These are phyloP conservation scores for Chenopodium formosanum DNA, from an alignment of 148 eudicot genomes.

Conservation along the genomic window DNA sequence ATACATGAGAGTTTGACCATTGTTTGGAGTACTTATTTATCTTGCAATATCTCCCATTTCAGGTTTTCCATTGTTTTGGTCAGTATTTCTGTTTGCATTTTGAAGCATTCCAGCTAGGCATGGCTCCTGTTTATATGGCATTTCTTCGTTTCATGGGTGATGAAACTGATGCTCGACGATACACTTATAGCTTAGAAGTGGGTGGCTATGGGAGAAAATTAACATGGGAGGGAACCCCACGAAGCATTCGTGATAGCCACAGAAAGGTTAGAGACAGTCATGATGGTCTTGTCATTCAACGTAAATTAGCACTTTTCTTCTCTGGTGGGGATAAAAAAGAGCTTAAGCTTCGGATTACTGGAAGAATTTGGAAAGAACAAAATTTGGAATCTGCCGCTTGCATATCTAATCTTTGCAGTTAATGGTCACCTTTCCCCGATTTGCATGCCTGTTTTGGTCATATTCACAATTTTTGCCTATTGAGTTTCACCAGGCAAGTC, in stretches of 20 bases:
- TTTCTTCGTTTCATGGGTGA: slow-evolving; percentile 46
- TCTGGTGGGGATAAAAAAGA: slow-evolving; percentile 39
- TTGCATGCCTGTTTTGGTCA: slow-evolving; percentile 12
- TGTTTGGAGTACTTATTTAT: neutral
- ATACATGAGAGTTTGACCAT: neutral
- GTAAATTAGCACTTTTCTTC: slow-evolving; percentile 36
- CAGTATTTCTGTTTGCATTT: slow-evolving; percentile 38
- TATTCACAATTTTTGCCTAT: neutral
- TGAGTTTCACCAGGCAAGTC: neutral
- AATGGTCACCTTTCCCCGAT: neutral
- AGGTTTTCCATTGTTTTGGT: slow-evolving; percentile 40
- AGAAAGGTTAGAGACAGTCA: slow-evolving; percentile 41
- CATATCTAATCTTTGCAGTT: slow-evolving; percentile 25
- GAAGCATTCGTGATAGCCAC: slow-evolving; percentile 44
- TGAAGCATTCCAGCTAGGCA: slow-evolving; percentile 43
- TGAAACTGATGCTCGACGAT: slow-evolving; percentile 36
- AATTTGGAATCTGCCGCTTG: slow-evolving; percentile 29
- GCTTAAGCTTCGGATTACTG: slow-evolving; percentile 41
- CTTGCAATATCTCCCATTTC: neutral
- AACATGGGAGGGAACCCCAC: slow-evolving; percentile 43
- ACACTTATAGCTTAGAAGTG: slow-evolving; percentile 38
- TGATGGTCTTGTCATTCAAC: slow-evolving; percentile 34
- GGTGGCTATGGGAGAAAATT: slow-evolving; percentile 37
- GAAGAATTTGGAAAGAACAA: slow-evolving; percentile 41
- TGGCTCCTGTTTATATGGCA: slow-evolving; percentile 44